Evolutionary conservation across 169 alveolate genomes (phyloP).

Genomic region (Plasmodium billcollinsi): DNA sequence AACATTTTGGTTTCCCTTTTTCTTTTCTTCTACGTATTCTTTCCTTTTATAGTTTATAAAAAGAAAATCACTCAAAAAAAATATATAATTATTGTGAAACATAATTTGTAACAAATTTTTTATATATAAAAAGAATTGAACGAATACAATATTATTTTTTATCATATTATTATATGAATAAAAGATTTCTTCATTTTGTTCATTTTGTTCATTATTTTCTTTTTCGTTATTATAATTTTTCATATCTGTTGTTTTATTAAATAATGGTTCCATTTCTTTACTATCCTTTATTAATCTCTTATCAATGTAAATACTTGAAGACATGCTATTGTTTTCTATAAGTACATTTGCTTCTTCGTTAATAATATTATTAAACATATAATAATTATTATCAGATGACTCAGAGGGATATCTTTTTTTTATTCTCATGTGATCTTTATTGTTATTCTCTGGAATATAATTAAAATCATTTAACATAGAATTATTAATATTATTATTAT

Average conservation of each 20-base stretch:
- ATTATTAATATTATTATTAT: background rate
- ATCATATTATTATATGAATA: background rate
- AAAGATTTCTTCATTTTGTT: background rate
- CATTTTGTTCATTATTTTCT: background rate
- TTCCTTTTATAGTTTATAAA: conserved; percentile 59
- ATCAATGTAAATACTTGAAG: too few relatives aligned
- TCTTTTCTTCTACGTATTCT: conserved; percentile 6
- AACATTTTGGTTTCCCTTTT: background rate
- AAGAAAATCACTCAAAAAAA: conserved; percentile 59
- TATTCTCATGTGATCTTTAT: background rate
- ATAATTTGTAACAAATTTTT: conserved; percentile 32
- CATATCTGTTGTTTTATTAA: background rate
- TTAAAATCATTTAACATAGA: background rate
- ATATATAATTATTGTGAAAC: conserved; percentile 53
- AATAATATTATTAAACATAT: too few relatives aligned
- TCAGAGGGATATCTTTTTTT: background rate
- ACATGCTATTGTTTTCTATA: too few relatives aligned
- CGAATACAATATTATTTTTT: conserved; percentile 10
- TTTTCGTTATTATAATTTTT: too few relatives aligned
- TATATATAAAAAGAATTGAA: conserved; percentile 12
- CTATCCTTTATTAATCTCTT: too few relatives aligned
- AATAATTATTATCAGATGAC: too few relatives aligned
- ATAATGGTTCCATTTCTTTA: conserved; percentile 3
- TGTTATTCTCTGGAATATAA: background rate
- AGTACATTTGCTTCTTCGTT: too few relatives aligned